phyloP scores from a whole-genome alignment of 2,329 filamentous ascomycete species.

The Cladosporium sphaerospermum region DNA sequence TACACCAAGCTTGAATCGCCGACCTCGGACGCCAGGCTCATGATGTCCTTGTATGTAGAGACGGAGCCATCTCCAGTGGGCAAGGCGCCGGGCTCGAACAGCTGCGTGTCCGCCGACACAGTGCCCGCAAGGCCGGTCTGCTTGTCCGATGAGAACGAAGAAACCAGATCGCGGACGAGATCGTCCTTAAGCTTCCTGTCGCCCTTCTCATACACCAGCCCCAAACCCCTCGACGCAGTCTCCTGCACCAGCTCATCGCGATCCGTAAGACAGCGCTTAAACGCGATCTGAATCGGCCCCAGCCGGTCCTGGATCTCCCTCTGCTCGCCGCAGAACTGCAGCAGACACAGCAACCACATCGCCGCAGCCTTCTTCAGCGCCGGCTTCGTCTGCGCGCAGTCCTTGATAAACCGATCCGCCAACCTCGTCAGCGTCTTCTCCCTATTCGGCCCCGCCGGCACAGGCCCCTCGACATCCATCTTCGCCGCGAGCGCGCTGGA shows the following conservation, averaged over 20 bases:
- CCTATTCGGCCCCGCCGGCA: conserved; percentile 36
- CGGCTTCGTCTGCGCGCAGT: conserved; percentile 81
- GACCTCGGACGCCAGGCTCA: conserved; percentile 90
- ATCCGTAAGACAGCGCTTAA: conserved; percentile 79
- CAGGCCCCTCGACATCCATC: conserved; percentile 62
- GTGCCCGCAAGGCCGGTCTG: conserved; percentile 64
- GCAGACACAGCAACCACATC: conserved; percentile 88
- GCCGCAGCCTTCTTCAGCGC: conserved; percentile 85
- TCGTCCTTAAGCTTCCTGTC: conserved; percentile 73
- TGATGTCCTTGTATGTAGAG: conserved; percentile 96
- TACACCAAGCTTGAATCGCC: conserved; percentile 95
- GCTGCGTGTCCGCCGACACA: conserved; percentile 82
- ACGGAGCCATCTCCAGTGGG: conserved; percentile 87
- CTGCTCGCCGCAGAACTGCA: conserved; percentile 84
- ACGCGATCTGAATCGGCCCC: conserved; percentile 74
- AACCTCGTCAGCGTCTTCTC: conserved; percentile 45
- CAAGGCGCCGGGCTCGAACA: conserved; percentile 85
- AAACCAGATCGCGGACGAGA: conserved; percentile 79
- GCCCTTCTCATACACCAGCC: conserved; percentile 91
- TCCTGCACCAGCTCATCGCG: conserved; percentile 94
- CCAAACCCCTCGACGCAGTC: conserved; percentile 81
- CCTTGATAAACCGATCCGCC: conserved; percentile 65
- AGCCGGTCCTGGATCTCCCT: conserved; percentile 66
- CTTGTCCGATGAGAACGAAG: conserved; percentile 72
- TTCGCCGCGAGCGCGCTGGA: conserved; percentile 70